Conservation (phyloP, 768 basidiomycete genomes). For the Rhizopogon rudus region DNA sequence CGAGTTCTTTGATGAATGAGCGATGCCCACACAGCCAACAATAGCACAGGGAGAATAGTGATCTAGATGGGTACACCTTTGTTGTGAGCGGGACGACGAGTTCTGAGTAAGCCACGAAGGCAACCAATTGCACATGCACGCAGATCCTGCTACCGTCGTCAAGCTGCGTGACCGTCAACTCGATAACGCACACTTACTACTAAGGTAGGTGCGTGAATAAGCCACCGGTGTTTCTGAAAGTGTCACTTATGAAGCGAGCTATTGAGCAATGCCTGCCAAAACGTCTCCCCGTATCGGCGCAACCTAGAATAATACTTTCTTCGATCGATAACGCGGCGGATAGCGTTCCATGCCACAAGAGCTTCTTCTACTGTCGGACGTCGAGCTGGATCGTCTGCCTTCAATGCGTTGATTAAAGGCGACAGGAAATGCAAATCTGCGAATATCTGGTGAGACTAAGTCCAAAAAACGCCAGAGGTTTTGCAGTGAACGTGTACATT, state of each 20-base stretch:
- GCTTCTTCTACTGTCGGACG: not conserved
- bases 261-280: not conserved
- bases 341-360: not conserved
- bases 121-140: not conserved
- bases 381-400: not conserved
- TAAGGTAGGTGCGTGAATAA: not conserved
- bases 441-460: not conserved
- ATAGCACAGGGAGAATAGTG: too few species aligned
- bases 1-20: too few species aligned
- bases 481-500: not conserved
- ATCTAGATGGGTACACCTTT: too few species aligned
- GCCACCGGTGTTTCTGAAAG: not conserved
- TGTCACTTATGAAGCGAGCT: not conserved
- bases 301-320: not conserved
- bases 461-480: not conserved
- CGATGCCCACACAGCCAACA: too few species aligned
- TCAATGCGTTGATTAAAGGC: not conserved
- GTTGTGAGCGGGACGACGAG: too few species aligned
- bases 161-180: not conserved
- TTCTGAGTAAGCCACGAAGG: too few species aligned
- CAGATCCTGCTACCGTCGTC: not conserved
- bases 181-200: not conserved
- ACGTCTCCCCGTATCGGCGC: not conserved
- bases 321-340: not conserved
- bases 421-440: not conserved